Evolutionary conservation across 345 rosid genomes (phyloP).

Genomic region (Acer saccharum): DNA sequence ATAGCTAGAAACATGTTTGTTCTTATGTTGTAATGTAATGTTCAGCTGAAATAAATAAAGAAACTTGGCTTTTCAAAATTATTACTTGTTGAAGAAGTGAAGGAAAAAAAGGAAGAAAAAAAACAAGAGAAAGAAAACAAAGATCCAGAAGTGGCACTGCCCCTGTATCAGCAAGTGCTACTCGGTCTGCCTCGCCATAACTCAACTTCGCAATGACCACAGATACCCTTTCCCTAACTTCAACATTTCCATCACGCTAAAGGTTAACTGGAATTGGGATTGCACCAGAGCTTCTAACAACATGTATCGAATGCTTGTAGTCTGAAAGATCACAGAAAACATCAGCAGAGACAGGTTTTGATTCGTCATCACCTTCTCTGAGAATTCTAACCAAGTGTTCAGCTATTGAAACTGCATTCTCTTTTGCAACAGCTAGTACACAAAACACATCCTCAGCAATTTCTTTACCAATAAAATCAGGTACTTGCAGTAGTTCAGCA

Average conservation of each 20-base stretch:
- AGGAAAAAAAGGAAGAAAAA: no score
- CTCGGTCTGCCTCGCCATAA: slow-evolving; percentile 43
- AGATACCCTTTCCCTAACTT: slow-evolving; percentile 49
- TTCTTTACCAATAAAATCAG: slow-evolving; percentile 51
- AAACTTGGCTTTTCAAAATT: no score
- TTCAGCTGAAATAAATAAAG: no score
- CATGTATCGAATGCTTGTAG: slow-evolving; percentile 49
- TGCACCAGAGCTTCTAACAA: slow-evolving; percentile 60
- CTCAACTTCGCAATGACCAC: slow-evolving; percentile 60
- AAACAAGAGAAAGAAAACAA: no score
- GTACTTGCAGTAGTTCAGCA: slow-evolving; percentile 59
- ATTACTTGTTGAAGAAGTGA: no score
- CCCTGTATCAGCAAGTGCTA: slow-evolving; percentile 42
- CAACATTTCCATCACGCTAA: slow-evolving; percentile 40
- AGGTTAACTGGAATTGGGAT: slow-evolving; percentile 50
- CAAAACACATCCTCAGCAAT: slow-evolving; percentile 65
- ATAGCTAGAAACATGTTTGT: no score
- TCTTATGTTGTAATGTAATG: no score
- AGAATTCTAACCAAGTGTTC: slow-evolving; percentile 57
- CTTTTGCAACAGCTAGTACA: slow-evolving; percentile 42
- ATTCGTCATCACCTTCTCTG: slow-evolving; percentile 52
- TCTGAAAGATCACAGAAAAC: slow-evolving; percentile 61
- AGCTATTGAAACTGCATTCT: slow-evolving; percentile 51
- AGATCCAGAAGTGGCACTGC: slow-evolving; percentile 24
- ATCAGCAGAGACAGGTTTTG: slow-evolving; percentile 58